Base-by-base conservation (phyloP, 2,329 filamentous ascomycete genomes). In the Madurella mycetomatis region DNA sequence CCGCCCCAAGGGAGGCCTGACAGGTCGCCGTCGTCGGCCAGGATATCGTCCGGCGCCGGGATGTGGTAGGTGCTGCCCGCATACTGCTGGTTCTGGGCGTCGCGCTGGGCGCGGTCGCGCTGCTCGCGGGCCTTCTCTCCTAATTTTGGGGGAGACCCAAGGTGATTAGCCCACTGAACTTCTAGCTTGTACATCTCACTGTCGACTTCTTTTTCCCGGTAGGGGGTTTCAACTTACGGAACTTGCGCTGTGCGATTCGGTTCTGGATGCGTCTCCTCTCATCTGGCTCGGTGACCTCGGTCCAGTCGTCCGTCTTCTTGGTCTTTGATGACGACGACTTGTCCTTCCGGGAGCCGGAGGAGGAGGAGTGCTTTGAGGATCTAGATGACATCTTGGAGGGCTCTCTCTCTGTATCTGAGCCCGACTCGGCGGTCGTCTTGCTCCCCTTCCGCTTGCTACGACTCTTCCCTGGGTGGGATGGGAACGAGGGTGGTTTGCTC, bases 261-360 rank as follows among this genome's bases (percentile, higher is more conserved):
- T 91, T 91, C 67, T 91, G 87, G 48, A 90, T 86, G 56, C 86
- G 84, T 58, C 87, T 77, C 65, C 87, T 78, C 71, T 89, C 85
- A 56, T 84, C 83, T 0, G 85, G 85, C 62, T 90, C 86, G 7
- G 80, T 81, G 42, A 90, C 78, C 0, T 85, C 79, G 30, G 80
- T 76, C 87, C 87, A 91, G 70, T 89, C 82, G 59, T 87, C 78
- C 2, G 73, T 73, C 59, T 77, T 79, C 58, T 74, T 79, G 47
- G 67, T 62, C 44, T 66, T 67, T 41, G 68, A 49, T 9, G 52
- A 64, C 15, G 65, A 66, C 46, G 67, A 63, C 34, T 63, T 63
- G 47, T 67, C 64, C 53, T 72, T 76, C 46, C 57, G 60, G 39
- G 60, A 61, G 37, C 32, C 41, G 17, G 58, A 56, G 11, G 53